phyloP scores from a whole-genome alignment of 345 rosid species.

The Euphorbia peplus region DNA sequence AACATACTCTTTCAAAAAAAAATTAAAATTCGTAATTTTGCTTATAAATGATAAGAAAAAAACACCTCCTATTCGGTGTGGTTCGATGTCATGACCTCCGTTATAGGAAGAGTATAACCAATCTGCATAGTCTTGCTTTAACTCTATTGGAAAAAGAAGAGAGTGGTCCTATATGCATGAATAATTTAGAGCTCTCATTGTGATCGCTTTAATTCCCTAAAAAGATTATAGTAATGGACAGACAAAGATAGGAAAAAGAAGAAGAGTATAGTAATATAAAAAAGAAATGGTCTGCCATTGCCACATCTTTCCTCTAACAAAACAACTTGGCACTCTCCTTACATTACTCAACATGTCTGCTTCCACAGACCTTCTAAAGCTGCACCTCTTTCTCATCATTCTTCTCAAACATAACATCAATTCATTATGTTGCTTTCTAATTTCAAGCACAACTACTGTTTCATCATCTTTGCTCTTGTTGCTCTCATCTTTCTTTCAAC shows the following conservation, averaged over 20 bases:
- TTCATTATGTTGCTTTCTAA: slow-evolving; percentile 35
- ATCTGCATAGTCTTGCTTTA: too few species aligned
- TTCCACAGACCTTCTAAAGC: slow-evolving; percentile 41
- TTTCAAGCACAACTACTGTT: slow-evolving; percentile 38
- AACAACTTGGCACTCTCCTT: slow-evolving; percentile 62
- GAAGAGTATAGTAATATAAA: slow-evolving; percentile 39
- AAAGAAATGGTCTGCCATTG: slow-evolving; percentile 69
- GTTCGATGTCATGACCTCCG: too few species aligned
- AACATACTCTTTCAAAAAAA: too few species aligned
- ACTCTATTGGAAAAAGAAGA: too few species aligned
- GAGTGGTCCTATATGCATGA: slow-evolving; percentile 30
- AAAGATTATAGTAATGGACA: slow-evolving; percentile 18
- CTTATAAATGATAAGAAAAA: too few species aligned
- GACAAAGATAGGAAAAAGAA: slow-evolving; percentile 30
- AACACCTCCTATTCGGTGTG: too few species aligned
- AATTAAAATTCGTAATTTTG: too few species aligned
- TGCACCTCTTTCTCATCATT: slow-evolving; percentile 14
- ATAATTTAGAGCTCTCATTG: slow-evolving; percentile 17
- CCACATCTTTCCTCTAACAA: slow-evolving; percentile 60
- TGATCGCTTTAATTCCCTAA: slow-evolving; percentile 7
- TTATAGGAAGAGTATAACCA: too few species aligned
- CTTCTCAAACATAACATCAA: slow-evolving; percentile 8
- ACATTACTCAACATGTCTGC: slow-evolving; percentile 64
- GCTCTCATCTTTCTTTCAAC: slow-evolving; percentile 30
- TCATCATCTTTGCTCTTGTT: slow-evolving; percentile 40